Conservation (phyloP, 1,284 basidiomycete species). For the Sanghuangporus baumii region DNA sequence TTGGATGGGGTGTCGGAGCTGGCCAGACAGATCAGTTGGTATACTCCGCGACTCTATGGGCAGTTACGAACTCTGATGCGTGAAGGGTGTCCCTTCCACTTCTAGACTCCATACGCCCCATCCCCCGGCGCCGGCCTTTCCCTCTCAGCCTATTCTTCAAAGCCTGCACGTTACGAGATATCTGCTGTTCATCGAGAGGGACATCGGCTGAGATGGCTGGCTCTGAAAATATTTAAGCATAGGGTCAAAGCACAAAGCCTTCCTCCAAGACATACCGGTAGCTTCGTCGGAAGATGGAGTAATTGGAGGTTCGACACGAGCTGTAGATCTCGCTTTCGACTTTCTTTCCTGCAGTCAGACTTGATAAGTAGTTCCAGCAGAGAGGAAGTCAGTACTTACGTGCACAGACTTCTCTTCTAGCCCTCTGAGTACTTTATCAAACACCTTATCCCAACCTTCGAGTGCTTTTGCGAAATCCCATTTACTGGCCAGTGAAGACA, state of each 20-base stretch:
- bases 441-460: constrained; percentile 78
- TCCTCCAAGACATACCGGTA: constrained; percentile 23
- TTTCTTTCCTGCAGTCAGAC: constrained; percentile 55
- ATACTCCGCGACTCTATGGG: constrained; percentile 17
- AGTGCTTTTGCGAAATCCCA: constrained; percentile 73
- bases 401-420: constrained; percentile 73
- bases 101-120: constrained; percentile 43
- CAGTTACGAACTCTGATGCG: constrained; percentile 57
- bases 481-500: constrained; percentile 24
- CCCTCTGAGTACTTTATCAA: constrained; percentile 70
- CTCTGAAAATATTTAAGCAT: constrained; percentile 25
- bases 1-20: constrained; percentile 59
- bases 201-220: constrained; percentile 53
- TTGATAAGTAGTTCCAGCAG: not conserved
- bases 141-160: constrained; percentile 79
- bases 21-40: not conserved
- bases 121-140: constrained; percentile 52
- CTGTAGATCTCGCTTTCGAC: constrained; percentile 46
- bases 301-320: constrained; percentile 36
- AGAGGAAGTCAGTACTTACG: constrained; percentile 33
- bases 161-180: constrained; percentile 88
- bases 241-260: not conserved
- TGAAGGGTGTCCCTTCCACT: constrained; percentile 58
- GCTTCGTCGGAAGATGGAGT: constrained; percentile 54
- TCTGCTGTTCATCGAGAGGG: constrained; percentile 79